Conservation (phyloP, 805 yeast genomes). For the Candida ascalaphidarum region DNA sequence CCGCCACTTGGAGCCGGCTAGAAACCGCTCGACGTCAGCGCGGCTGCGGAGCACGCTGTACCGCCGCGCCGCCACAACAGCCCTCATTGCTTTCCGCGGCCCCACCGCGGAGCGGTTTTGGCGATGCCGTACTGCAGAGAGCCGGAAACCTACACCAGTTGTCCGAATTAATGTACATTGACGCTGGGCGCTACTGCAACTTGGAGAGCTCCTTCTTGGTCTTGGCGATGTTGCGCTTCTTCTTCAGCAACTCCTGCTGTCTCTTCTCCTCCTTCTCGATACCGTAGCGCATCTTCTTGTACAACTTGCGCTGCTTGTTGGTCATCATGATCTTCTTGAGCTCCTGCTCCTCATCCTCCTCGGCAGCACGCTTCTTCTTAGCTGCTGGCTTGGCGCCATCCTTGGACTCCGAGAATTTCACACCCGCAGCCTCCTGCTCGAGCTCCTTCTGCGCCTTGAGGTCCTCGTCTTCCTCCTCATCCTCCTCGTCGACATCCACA, state of each 20-base stretch:
- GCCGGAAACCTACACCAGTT: no score
- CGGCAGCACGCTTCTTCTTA: conserved; percentile 20
- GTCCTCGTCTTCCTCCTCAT: conserved; percentile 36
- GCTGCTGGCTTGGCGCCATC: conserved; percentile 13
- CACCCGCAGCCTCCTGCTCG: conserved; percentile 75
- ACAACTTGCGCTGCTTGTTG: conserved; percentile 88
- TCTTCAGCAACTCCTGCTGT: conserved; percentile 57
- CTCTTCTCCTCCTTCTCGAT: conserved; percentile 74
- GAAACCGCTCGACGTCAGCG: no score
- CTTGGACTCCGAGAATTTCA: conserved; percentile 56
- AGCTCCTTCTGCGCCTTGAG: conserved; percentile 80
- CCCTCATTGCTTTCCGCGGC: no score
- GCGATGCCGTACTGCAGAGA: no score
- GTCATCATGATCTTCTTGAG: conserved; percentile 96
- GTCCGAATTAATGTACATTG: no score
- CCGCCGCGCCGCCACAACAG: no score
- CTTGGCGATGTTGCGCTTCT: conserved; percentile 64
- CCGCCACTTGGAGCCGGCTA: no score
- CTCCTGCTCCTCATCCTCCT: conserved; percentile 64
- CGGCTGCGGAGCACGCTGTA: no score
- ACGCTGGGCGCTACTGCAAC: no score
- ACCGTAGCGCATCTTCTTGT: conserved; percentile 92
- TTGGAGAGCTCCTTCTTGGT: conserved; percentile 36
- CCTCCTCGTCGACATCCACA: conserved; percentile 45
- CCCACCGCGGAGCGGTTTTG: no score